Conservation (phyloP, 2,329 filamentous ascomycete species). For the Phoma herbarum region DNA sequence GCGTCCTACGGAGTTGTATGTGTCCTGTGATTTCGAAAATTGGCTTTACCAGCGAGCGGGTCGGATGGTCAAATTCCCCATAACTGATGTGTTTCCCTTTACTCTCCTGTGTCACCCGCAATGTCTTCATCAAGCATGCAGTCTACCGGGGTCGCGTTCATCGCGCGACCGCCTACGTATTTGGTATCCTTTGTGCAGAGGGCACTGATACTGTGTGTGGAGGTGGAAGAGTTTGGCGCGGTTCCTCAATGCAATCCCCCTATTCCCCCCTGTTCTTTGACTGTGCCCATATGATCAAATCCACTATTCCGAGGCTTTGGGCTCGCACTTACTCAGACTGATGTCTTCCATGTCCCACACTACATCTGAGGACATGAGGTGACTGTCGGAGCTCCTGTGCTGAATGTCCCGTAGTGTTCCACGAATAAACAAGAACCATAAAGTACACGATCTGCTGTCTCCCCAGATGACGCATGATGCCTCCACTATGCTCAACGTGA, state of each 20-base stretch:
- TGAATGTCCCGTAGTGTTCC: background rate
- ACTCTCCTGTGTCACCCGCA: constrained; percentile 37
- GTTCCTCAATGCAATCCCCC: constrained; percentile 44
- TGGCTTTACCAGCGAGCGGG: constrained; percentile 53
- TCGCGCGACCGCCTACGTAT: constrained; percentile 26
- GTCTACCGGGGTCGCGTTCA: constrained; percentile 30
- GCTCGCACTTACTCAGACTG: background rate
- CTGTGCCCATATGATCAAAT: constrained; percentile 38
- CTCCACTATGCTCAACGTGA: background rate
- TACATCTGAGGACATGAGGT: background rate
- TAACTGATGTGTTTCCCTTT: constrained; percentile 53
- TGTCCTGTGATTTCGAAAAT: constrained; percentile 52
- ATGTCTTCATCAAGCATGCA: constrained; percentile 38
- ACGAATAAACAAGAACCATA: background rate
- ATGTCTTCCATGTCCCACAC: background rate
- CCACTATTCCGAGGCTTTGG: constrained; percentile 26
- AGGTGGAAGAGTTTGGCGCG: constrained; percentile 37
- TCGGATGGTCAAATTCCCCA: constrained; percentile 51
- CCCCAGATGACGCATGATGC: background rate
- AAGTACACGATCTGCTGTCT: background rate
- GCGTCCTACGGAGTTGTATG: constrained; percentile 51
- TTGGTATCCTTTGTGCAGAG: constrained; percentile 39
- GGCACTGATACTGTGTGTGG: constrained; percentile 31
- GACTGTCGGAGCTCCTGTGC: background rate
- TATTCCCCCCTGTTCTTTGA: constrained; percentile 46